These are phyloP conservation scores for Lycium barbarum DNA, from an alignment of 257 asterid genomes.

Conservation along the genomic window DNA sequence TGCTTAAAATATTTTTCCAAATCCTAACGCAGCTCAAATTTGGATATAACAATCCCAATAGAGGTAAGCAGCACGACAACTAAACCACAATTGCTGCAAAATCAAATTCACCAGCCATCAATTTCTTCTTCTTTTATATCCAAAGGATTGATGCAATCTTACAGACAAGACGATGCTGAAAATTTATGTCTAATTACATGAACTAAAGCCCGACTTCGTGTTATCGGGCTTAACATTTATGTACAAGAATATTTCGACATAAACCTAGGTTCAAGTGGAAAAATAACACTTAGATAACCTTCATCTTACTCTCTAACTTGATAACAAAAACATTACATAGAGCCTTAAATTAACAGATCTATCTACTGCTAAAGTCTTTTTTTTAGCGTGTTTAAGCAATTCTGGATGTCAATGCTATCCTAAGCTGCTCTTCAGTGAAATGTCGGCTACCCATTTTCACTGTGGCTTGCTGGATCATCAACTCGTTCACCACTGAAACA, in stretches of 20 bases:
- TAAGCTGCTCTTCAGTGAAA: slow-evolving; percentile 41
- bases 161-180: not conserved
- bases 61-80: not conserved
- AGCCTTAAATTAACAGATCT: not conserved
- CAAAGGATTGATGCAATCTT: slow-evolving; percentile 12
- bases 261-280: slow-evolving; percentile 1
- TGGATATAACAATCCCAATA: not conserved
- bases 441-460: slow-evolving; percentile 37
- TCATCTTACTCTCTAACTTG: not conserved
- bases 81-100: not conserved
- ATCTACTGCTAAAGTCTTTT: not conserved
- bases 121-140: not conserved
- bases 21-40: not conserved
- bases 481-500: slow-evolving; percentile 39
- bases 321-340: not conserved
- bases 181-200: slow-evolving; percentile 14
- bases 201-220: not conserved
- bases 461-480: slow-evolving; percentile 45
- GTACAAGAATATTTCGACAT: not conserved
- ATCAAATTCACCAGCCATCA: not conserved
- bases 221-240: not conserved
- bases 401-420: slow-evolving; percentile 33
- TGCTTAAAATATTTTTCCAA: not conserved
- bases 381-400: slow-evolving; percentile 19
- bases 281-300: not conserved